Base-by-base conservation (phyloP, 495 filamentous ascomycete genomes). In the Xylaria scruposa region DNA sequence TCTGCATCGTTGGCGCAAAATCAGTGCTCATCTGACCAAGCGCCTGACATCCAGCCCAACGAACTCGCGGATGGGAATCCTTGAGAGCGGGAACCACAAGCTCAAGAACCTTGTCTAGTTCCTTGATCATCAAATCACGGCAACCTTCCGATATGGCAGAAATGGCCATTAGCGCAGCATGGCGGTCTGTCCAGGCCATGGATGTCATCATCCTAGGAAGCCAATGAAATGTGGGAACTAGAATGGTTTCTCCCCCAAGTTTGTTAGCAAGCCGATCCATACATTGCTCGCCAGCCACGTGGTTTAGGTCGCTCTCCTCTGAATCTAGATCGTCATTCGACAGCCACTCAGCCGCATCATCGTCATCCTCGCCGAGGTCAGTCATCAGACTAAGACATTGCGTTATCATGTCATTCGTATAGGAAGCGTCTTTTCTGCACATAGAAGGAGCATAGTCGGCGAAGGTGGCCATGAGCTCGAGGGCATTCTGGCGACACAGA, bases 1-100 rank as follows among this genome's bases (percentile, higher is more conserved):
- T 91, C 80, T 99, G 97, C 97, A 99, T 98, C 15, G 93, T 97
- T 2, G 94, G 95, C 40, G 97, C 96, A 79, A 99, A 99, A 81
- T 99, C 97, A 12, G 97, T 99, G 81, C 97, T 98, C 97, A 99
- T 99, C 80, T 99, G 97, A 17, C 97, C 97, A 31, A 99, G 85
- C n/a, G 97, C 97, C 79, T 99, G 98, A 84, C 97, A 99, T 46
- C 95, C 97, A 40, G 97, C 97, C 90, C 97, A 99, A 68, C 96
- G 92, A 61, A 99, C 97, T 70, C 97, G 92, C 26, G 97, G 94
- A 78, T 98, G 97, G 51, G 91, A 86, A 74, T 98, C 95, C 72
- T 91, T 90, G n/a, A 99, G 87, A 61, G 95, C 93, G 17, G 97
- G 97, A 51, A 97, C 90, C 51, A 99, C 96, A 31, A 98, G 87